A percentile compares a stretch with the other conserved stretches of the same genome.
phyloP scores from a whole-genome alignment of 805 yeast genomes.

The Zygosaccharomyces rouxii region DNA sequence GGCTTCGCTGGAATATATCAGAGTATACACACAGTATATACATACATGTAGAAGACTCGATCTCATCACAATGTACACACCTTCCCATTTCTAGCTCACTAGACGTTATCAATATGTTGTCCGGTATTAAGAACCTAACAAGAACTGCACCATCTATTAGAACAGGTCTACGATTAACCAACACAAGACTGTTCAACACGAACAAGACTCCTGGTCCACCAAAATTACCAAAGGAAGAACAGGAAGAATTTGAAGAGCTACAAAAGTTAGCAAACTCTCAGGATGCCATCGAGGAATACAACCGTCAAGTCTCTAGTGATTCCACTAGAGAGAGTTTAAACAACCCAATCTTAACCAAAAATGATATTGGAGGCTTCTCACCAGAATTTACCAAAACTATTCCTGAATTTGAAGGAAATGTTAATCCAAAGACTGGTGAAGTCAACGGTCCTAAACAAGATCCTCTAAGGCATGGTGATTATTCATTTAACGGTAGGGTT shows the following conservation, averaged over 20 bases:
- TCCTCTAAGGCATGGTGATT: conserved; percentile 86
- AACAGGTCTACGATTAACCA: background rate
- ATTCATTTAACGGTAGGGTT: conserved; percentile 93
- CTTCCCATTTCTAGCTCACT: background rate
- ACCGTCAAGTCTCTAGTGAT: conserved; percentile 41
- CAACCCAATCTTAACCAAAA: conserved; percentile 37
- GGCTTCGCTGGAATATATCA: background rate
- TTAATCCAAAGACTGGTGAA: conserved; percentile 92
- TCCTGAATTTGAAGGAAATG: conserved; percentile 94
- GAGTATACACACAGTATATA: background rate
- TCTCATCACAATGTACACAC: background rate
- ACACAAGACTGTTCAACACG: conserved; percentile 11
- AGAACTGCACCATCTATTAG: background rate
- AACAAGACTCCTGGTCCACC: conserved; percentile 33
- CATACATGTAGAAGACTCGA: background rate
- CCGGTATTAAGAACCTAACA: background rate
- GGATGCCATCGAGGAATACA: conserved; percentile 71
- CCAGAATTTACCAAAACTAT: conserved; percentile 71
- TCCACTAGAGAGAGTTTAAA: conserved; percentile 30
- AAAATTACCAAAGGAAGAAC: conserved; percentile 33
- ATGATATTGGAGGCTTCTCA: conserved; percentile 60
- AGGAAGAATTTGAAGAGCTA: conserved; percentile 81
- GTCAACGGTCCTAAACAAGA: conserved; percentile 97
- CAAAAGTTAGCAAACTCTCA: conserved; percentile 78
- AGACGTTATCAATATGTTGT: background rate